A percentile compares a stretch with the other conserved stretches of the same genome.
Evolutionary conservation across 2,329 filamentous ascomycete genomes (phyloP).

Genomic region (Aspergillus terreus): DNA sequence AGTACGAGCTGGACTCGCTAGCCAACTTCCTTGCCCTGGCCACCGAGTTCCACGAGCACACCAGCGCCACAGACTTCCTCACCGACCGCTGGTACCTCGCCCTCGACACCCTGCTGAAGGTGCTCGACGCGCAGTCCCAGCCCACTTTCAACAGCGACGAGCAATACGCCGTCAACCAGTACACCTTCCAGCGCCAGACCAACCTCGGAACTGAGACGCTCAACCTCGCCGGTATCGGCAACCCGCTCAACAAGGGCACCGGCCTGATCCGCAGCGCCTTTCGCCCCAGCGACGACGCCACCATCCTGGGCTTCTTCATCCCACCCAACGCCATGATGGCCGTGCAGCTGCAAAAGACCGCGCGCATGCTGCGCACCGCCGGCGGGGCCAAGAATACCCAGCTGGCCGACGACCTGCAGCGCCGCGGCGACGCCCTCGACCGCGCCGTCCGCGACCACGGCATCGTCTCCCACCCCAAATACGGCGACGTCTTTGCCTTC

Average conservation of each 20-base stretch:
- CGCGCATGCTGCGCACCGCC: slow-evolving; percentile 62
- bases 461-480: slow-evolving; percentile 52
- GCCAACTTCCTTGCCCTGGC: slow-evolving; percentile 83
- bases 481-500: slow-evolving; percentile 60
- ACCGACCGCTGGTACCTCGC: slow-evolving; percentile 75
- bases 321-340: slow-evolving; percentile 96
- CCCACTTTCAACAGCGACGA: slow-evolving; percentile 75
- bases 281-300: slow-evolving; percentile 90
- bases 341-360: slow-evolving; percentile 74
- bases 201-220: slow-evolving; percentile 86
- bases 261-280: slow-evolving; percentile 89
- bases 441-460: slow-evolving; percentile 82
- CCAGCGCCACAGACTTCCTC: slow-evolving; percentile 72
- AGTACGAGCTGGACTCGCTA: slow-evolving; percentile 95
- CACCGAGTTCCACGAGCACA: slow-evolving; percentile 83
- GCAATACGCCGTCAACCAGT: slow-evolving; percentile 66
- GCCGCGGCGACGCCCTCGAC: slow-evolving; percentile 63
- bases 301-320: slow-evolving; percentile 90
- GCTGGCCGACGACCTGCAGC: slow-evolving; percentile 47
- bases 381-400: slow-evolving; percentile 46
- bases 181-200: slow-evolving; percentile 82
- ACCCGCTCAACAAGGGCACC: slow-evolving; percentile 79
- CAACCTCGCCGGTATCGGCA: slow-evolving; percentile 76
- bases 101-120: slow-evolving; percentile 66
- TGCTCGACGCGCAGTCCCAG: slow-evolving; percentile 73